Evolutionary conservation across 2,329 filamentous ascomycete genomes (phyloP), one percentile per base, ranked within the genome.

Genomic region (Xylaria sp.): DNA sequence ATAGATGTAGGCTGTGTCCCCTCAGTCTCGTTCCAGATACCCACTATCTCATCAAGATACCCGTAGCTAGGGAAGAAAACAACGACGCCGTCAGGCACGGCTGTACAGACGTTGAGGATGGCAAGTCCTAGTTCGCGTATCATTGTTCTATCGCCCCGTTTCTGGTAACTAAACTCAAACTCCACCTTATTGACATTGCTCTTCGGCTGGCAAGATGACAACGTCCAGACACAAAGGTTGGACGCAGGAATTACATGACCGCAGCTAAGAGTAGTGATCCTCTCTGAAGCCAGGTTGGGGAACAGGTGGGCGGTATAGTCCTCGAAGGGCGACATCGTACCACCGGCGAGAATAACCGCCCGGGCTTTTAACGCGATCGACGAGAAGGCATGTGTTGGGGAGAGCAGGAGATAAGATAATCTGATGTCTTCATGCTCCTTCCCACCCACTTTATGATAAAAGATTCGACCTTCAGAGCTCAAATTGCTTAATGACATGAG

Each of bases 61-160:
- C 92, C 88, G 79, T 99, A 98, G 79, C 94, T 97, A 0, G 96
- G 94, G 74, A 99, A 98, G 83, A 99, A 99, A 0, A 94, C 90
- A 0, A 99, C 93, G 0, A 98, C 88, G 1, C 96, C 96, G 73
- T 98, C 94, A 0, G 93, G 93, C 0, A 98, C 92, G 4, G 89
- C 83, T 6, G 87, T 85, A 74, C 92, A 92, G 5, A 96, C 84
- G 60, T 91, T 90, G 1, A 93, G 78, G 8, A 99, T 84, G 0
- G 92, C 87, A 32, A 88, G 80, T 0, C 94, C 96, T 0, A 98
- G 87, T 65, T 94, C 90, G 50, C 84, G 81, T 61, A 97, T 89
- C 85, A 92, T 93, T 1, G 81, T 82, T 27, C 85, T 82, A n/a
- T 91, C 89, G 60, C 88, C 87, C 27, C 96, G 89, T 50, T 90